Evolutionary conservation across 176 grass and related monocot genomes (phyloP), one percentile per base, ranked within the genome.

Genomic region (Leersia perrieri): DNA sequence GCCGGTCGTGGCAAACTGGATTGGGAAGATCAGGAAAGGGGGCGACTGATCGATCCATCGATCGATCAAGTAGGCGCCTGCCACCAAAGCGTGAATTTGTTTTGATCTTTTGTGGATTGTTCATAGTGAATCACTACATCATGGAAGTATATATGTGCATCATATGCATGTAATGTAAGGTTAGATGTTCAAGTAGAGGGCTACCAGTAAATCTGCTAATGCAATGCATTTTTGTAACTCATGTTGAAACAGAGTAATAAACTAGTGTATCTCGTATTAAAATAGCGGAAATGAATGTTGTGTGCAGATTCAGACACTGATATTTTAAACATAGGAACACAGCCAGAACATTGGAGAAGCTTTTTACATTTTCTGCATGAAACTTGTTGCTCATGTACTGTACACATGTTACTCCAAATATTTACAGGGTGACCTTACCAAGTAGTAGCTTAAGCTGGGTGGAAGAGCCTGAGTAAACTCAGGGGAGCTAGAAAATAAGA

Each of bases 1-100:
- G 60, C 97, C 97, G 11, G 80, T 99, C 9, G 93, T 99, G 39
- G 97, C 97, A 25, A 63, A 77, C 83, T 99, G 93, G 93, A 91
- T 99, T 9, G 91, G 97, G 55, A 94, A 92, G 89, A 88, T 82
- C 53, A 85, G 36, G 42, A 75, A 95, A 74, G 77, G 73, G 16
- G 30, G 74, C 33, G 79, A 91, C 58, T 87, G 90, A 80, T 86
- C 81, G 61, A 35, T 15, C 15, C 88, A 80, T 86, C 81, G 61
- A 35, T 15, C 15, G 9, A 40, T 69, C 7, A 1, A 70, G 22
- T 9, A 49, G 20, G 33, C 72, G 39, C 45, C 45, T 49, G 16
- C 53, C 53, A n/a, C 55, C 32, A 2, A 47, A 39, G 38, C 39
- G 51, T 57, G 55, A 57, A 31, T 13, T 28, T 30, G 27, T 58